Percentiles rank a stretch among this genome's conserved stretches.
These are phyloP conservation scores for Crithidia acanthocephali DNA, from an alignment of 208 protist genomes.

Conservation along the genomic window DNA sequence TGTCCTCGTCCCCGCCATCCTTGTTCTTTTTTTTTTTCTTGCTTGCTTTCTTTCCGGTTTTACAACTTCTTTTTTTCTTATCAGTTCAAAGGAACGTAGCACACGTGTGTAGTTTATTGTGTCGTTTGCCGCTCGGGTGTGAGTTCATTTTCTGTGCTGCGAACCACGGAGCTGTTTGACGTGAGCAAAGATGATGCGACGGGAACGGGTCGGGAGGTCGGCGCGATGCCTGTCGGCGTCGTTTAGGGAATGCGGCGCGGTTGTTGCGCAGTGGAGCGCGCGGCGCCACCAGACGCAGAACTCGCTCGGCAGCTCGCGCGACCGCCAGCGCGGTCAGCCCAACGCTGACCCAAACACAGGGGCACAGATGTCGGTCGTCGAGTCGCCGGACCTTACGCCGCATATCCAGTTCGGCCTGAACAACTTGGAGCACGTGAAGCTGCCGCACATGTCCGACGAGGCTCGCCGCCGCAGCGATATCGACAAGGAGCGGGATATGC, in stretches of 20 bases:
- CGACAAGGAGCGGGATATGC: slow-evolving; percentile 84
- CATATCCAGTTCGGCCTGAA: slow-evolving; percentile 82
- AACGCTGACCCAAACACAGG: slow-evolving; percentile 79
- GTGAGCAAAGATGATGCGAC: slow-evolving; percentile 27
- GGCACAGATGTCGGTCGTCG: slow-evolving; percentile 75
- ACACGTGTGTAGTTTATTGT: not conserved
- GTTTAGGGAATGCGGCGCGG: not conserved
- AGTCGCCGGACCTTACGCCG: slow-evolving; percentile 79
- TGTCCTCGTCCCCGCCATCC: too few relatives aligned
- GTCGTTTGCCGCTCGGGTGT: too few relatives aligned
- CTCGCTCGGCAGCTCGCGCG: slow-evolving; percentile 60
- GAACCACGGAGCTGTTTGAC: not conserved
- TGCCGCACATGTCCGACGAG: slow-evolving; percentile 68
- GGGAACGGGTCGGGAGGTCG: slow-evolving; percentile 7
- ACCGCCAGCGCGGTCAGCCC: slow-evolving; percentile 65
- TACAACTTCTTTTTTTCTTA: too few relatives aligned
- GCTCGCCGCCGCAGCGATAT: slow-evolving; percentile 66
- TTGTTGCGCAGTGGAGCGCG: slow-evolving; percentile 17
- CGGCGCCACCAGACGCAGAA: slow-evolving; percentile 43
- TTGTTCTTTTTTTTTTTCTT: not conserved
- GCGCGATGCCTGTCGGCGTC: slow-evolving; percentile 11
- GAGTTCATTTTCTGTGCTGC: not conserved
- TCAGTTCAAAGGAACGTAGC: slow-evolving; percentile 8
- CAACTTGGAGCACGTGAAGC: slow-evolving; percentile 72
- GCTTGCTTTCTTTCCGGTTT: not conserved